Base-by-base conservation (phyloP, 176 grass and related monocot species). In the Carex littledalei region DNA sequence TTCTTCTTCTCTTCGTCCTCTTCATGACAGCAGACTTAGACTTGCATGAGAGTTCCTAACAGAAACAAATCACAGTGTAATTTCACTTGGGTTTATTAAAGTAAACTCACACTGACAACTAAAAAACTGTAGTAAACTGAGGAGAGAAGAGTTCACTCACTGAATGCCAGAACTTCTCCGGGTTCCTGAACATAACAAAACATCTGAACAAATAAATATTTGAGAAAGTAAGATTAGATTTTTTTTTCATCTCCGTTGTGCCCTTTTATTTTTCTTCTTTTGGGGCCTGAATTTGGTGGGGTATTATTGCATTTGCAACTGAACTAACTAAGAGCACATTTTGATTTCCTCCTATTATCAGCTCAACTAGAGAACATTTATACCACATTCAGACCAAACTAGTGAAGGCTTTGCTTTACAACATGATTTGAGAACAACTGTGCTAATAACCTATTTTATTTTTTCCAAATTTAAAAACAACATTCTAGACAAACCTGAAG, bases 31-130 rank as follows among this genome's bases (percentile, higher is more conserved):
- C 89, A 95, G 84, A 89, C 80, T 69, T 83, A 91, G 8, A 88
- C 93, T 89, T 85, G 91, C 93, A 92, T 98, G 91, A 81, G 92
- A 94, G 87, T 92, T 94, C 91, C 95, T 98, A 89, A 70, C 87
- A 90, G 78, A 90, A 43, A 21, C 16, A 64, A 17, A 63, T 62
- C 37, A 62, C 18, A 63, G 37, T 39, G 58, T 22, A 8, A 81
- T 43, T 81, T 59, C 16, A 62, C 34, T 34, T 13, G 34, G 37
- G 41, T 34, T 63, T 13, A 17, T 81, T 17, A 81, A 81, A 70
- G 34, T 70, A 39, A 39, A 39, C 37, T 39, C 37, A 5, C 37
- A 39, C 5, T 39, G 37, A 39, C 37, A 39, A 45, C 43, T 45
- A 45, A 45, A 47, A 45, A 45, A 47, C 34, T n/a, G 31, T 35